Evolutionary conservation across 768 basidiomycete genomes (phyloP), one percentile per base, ranked within the genome.

Genomic region (Boletus bicolor): DNA sequence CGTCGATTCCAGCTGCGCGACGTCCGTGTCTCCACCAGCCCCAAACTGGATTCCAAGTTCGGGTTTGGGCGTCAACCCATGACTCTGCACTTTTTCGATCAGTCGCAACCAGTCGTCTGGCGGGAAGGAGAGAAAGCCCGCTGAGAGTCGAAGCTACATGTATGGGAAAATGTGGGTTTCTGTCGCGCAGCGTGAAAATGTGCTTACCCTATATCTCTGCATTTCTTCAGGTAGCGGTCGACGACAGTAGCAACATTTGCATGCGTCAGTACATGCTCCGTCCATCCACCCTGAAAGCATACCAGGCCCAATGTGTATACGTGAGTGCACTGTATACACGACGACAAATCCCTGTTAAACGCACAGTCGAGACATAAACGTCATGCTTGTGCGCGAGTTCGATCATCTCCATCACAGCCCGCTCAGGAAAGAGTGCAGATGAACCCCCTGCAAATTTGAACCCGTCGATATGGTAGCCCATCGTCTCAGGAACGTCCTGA

Each of bases 1-100:
- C 8, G 71, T 72, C 17, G 68, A 63, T 59, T 76, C 75, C 46
- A 78, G 72, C 38, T 63, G 76, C 70, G 35, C 73, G 53, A 35
- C 70, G 64, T 8, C 56, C 17, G 75, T 75, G 53, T 75, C 77
- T 5, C 78, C 76, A 15, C 77, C 77, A 0, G 76, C 77, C 21
- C 78, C 77, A 71, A 74, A 75, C 64, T 76, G 77, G 21, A 78
- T 76, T 3, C 76, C 76, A 15, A 79, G 67, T 58, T 78, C 76
- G 0, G 76, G 78, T 57, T 79, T 79, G 8, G 76, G 73, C 51
- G 75, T 79, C 54, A 76, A 51, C 7, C 74, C 75, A 50, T 75
- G 66, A 12, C 68, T 68, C 9, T 71, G 71, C 5, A 75, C 73
- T 35, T 73, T 68, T 55, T 76, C 72, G 36, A 79, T 70, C 49